A percentile compares a stretch with the other conserved stretches of the same genome.
phyloP scores from a whole-genome alignment of 2,329 filamentous ascomycete genomes.

The Fusarium secorum region DNA sequence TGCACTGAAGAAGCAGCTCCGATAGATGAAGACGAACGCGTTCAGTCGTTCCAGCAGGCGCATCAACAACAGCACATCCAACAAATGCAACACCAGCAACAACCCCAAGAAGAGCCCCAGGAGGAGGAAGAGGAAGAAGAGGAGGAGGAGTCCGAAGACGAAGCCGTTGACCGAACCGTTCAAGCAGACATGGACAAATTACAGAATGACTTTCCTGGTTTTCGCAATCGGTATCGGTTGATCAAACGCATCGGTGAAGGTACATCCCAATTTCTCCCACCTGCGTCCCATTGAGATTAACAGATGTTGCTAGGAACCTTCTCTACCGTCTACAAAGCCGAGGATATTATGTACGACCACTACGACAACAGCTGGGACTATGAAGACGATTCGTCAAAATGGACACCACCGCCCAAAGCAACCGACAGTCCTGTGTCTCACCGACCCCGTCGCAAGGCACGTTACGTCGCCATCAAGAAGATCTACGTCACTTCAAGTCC shows the following conservation, averaged over 20 bases:
- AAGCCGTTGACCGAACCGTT: conserved; percentile 72
- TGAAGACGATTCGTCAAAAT: conserved; percentile 70
- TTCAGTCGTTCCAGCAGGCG: conserved; percentile 37
- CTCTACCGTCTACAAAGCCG: conserved; percentile 98
- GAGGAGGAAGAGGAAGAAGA: conserved; percentile 52
- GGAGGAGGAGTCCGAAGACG: conserved; percentile 62
- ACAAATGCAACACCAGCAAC: conserved; percentile 19
- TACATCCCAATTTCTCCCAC: conserved; percentile 46
- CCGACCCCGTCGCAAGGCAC: conserved; percentile 53
- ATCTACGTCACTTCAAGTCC: conserved; percentile 99
- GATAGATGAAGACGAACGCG: conserved; percentile 36
- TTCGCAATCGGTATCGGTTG: conserved; percentile 83
- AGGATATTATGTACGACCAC: conserved; percentile 84
- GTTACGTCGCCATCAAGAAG: conserved; percentile 97
- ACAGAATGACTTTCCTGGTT: conserved; percentile 81
- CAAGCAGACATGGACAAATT: conserved; percentile 88
- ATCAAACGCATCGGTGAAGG: conserved; percentile 98
- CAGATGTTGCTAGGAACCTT: conserved; percentile 78
- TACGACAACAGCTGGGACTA: conserved; percentile 90
- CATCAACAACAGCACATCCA: conserved; percentile 29
- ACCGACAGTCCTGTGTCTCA: conserved; percentile 47
- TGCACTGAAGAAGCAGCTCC: conserved; percentile 38
- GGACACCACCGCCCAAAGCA: conserved; percentile 73
- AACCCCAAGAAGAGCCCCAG: conserved; percentile 32
- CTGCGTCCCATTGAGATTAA: conserved; percentile 5